Evolutionary conservation across 2,329 filamentous ascomycete species (phyloP).

Genomic region (Nemania sp.): DNA sequence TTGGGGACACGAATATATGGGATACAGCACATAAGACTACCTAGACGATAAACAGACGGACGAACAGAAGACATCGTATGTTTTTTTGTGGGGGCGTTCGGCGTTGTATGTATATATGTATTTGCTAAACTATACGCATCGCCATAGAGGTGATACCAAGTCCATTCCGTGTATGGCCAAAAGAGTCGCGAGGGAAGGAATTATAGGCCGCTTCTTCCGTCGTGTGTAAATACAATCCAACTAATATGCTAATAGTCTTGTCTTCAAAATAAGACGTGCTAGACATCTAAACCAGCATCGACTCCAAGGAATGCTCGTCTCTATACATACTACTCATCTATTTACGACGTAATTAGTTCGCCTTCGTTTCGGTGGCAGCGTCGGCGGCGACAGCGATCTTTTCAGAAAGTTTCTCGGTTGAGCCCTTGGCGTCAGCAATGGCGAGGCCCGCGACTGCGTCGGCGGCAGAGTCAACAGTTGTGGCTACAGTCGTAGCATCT

Average conservation of each 20-base stretch:
- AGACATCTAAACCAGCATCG: background rate
- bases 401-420: conserved; percentile 28
- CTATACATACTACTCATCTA: conserved; percentile 17
- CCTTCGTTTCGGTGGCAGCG: conserved; percentile 28
- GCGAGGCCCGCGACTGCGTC: conserved; percentile 36
- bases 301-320: conserved; percentile 14
- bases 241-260: background rate
- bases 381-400: conserved; percentile 26
- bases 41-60: conserved; percentile 12
- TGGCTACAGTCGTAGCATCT: conserved; percentile 28
- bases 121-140: conserved; percentile 5
- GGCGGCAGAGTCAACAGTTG: conserved; percentile 23
- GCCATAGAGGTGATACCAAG: conserved; percentile 28
- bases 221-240: conserved; percentile 3
- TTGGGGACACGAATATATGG: background rate
- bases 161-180: conserved; percentile 12
- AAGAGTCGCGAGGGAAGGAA: background rate
- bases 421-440: conserved; percentile 25
- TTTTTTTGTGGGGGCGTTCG: conserved; percentile 21
- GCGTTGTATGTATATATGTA: conserved; percentile 16
- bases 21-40: background rate
- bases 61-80: conserved; percentile 19
- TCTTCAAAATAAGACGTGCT: conserved; percentile 9
- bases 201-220: background rate
- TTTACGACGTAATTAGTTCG: conserved; percentile 8